These are phyloP conservation scores for Irpex sp. DNA, from an alignment of 1,284 basidiomycete species.

Conservation along the genomic window DNA sequence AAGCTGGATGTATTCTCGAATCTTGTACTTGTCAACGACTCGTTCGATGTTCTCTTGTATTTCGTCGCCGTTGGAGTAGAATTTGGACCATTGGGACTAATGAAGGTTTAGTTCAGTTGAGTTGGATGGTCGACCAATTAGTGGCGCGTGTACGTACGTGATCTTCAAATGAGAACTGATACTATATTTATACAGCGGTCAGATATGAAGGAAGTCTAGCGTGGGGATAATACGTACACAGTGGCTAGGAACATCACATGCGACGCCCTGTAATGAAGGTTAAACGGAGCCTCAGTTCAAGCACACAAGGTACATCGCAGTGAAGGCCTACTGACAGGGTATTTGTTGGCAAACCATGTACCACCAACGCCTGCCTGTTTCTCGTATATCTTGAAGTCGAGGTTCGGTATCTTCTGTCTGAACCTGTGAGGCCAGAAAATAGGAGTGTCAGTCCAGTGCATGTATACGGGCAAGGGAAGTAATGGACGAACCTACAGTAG, in stretches of 20 bases:
- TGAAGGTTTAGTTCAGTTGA: neutral
- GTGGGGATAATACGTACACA: no score
- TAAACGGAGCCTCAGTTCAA: no score
- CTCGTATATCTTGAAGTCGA: constrained; percentile 51
- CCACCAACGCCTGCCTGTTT: constrained; percentile 51
- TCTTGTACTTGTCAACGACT: constrained; percentile 49
- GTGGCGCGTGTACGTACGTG: constrained; percentile 27
- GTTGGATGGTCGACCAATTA: neutral
- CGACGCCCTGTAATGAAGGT: constrained; percentile 33
- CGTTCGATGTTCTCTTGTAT: constrained; percentile 45
- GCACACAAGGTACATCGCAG: no score
- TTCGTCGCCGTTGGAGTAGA: constrained; percentile 51
- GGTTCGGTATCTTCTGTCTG: constrained; percentile 43
- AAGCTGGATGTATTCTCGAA: constrained; percentile 44
- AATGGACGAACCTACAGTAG: no score
- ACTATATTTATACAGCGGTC: no score
- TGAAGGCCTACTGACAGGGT: constrained; percentile 25
- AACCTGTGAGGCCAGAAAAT: no score
- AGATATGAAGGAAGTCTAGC: no score
- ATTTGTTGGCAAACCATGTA: constrained; percentile 40
- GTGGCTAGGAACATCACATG: constrained; percentile 33
- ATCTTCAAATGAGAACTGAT: constrained; percentile 48
- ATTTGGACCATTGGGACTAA: constrained; percentile 49
- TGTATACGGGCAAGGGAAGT: no score
- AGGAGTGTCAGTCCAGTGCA: no score